Evolutionary conservation across 2,329 filamentous ascomycete genomes (phyloP), one percentile per base, ranked within the genome.

Genomic region (Cladorrhinum sp.): DNA sequence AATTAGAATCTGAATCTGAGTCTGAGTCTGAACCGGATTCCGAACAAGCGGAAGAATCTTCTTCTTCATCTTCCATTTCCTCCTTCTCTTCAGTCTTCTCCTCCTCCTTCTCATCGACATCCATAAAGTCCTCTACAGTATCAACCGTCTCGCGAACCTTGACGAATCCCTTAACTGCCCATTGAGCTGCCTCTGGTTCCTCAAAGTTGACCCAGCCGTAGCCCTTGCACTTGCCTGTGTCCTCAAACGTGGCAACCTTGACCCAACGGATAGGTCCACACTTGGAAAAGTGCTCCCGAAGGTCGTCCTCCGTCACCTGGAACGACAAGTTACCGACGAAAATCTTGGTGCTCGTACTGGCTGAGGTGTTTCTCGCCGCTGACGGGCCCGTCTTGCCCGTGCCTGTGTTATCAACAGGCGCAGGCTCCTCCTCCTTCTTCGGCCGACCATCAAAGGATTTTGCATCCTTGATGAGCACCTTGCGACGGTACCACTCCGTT

Each of bases 221-320:
- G 18, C 95, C 96, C 78, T 98, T 98, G 80, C 95, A 99, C 78
- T 98, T 99, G 49, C 95, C 95, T 20, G 89, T 89, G 74, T 99
- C 96, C 75, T 98, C 91, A 72, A 99, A 99, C 0, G 93, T 96
- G 2, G 95, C 95, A 66, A 98, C 80, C 76, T 96, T 93, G 65
- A 92, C 84, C 78, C 90, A 90, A 57, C 88, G 85, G 63, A 98
- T 85, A 64, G 88, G 81, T 55, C 95, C 95, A 72, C 93, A 98
- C 73, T 88, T 91, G 53, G 83, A 82, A 74, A 96, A 98, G 72
- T 96, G 91, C 65, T 87, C 82, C 66, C 86, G 81, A 54, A 99
- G 76, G 68, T 91, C 87, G 58, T 96, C 92, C 68, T 93, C 89
- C 6, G 88, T 92, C 3, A 87, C 85, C 70, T 90, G 86, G 75